Base-by-base conservation (phyloP, 306 rosid genomes). In the Comarum palustre region DNA sequence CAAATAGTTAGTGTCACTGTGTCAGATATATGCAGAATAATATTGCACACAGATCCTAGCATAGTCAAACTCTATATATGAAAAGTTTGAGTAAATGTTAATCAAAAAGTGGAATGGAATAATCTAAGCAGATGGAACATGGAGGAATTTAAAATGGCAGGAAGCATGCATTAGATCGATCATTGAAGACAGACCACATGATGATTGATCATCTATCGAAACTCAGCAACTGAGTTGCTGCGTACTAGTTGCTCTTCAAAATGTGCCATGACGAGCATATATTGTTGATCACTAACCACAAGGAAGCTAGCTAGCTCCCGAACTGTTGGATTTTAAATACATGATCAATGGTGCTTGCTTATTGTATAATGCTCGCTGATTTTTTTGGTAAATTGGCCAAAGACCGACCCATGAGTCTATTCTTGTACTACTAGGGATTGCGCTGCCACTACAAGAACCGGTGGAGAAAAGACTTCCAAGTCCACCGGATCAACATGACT, bases 181-280 rank as follows among this genome's bases (percentile, higher is more conserved):
- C 45, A 61, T 7, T 15, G 62, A 55, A 54, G 16, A 12, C 62
- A 6, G 14, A 55, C 32, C 32, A 55, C 62, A 55, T 55, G 62
- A 52, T 52, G 59, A 52, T 8, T 52, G 59, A 20, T 52, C 59
- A 52, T 8, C 62, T 55, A 57, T 57, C 62, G 64, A 5, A 58
- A 27, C 20, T 15, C 67, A 32, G 67, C 43, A 61, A 19, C 67
- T 8, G 25, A 34, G 65, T 59, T 59, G 65, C 20, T 59, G 15
- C 20, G 39, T 29, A 58, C 36, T 27, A 27, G 36, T 29, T 6
- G 39, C 64, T 12, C 50, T 27, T 15, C 64, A 13, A 14, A 58
- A 27, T 13, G n/a, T 58, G 64, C 19, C n/a, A 14, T 58, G 38
- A 14, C 2, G 11, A 58, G 14, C 34, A 17, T 51, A 19, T 51